These are phyloP conservation scores for Atalantia buxifolia DNA, from an alignment of 345 rosid genomes.

Conservation along the genomic window DNA sequence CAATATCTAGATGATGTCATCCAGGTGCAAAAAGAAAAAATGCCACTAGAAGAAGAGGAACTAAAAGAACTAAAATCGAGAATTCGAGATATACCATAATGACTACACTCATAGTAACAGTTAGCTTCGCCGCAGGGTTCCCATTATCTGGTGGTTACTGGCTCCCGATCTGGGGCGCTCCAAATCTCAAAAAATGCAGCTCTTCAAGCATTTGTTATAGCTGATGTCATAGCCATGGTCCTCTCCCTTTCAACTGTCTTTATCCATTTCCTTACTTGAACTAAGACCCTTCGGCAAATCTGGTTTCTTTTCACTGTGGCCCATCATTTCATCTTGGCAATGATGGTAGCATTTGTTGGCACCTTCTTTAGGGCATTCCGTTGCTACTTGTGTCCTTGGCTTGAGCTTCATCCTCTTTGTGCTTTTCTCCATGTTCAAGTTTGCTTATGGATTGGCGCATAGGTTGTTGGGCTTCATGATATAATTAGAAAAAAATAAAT, in stretches of 20 bases:
- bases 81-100: not conserved
- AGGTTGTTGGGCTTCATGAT: too few species aligned
- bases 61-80: too few species aligned
- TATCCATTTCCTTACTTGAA: not conserved
- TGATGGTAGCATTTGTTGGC: not conserved
- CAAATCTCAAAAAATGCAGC: not conserved
- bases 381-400: not conserved
- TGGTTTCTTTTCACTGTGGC: not conserved
- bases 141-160: not conserved
- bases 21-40: not conserved
- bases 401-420: not conserved
- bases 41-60: not conserved
- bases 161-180: too few species aligned
- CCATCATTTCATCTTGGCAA: not conserved
- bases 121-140: not conserved
- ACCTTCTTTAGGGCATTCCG: not conserved
- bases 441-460: rapidly evolving
- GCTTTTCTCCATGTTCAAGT: too few species aligned
- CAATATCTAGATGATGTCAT: not conserved
- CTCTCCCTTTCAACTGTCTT: not conserved
- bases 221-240: not conserved
- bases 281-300: too few species aligned
- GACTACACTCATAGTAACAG: not conserved
- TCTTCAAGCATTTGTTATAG: not conserved
- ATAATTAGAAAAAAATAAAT: too few species aligned